A percentile compares a stretch with the other conserved stretches of the same genome.
These are phyloP conservation scores for Chaetomidium leptoderma DNA, from an alignment of 495 filamentous ascomycete species.

Conservation along the genomic window DNA sequence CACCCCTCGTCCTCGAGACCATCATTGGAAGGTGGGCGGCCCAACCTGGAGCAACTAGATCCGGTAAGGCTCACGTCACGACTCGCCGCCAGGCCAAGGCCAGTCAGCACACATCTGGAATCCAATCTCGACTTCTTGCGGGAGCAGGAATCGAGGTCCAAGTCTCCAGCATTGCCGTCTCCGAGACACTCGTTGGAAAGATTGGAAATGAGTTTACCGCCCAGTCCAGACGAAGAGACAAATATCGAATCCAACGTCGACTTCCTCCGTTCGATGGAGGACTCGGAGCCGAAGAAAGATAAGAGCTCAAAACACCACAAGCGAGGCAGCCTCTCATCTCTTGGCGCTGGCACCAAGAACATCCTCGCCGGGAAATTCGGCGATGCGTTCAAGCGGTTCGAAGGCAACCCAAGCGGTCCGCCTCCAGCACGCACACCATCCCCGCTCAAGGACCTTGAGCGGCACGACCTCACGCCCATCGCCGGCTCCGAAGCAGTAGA, in stretches of 20 bases:
- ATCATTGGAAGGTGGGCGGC: slow-evolving; percentile 71
- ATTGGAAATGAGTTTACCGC: slow-evolving; percentile 27
- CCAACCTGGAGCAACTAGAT: slow-evolving; percentile 58
- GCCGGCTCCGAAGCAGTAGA: slow-evolving; percentile 72
- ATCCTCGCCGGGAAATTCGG: slow-evolving; percentile 87
- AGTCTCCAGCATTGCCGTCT: slow-evolving; percentile 36
- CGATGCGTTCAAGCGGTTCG: slow-evolving; percentile 92
- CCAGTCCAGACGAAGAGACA: slow-evolving; percentile 53
- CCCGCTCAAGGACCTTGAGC: slow-evolving; percentile 50
- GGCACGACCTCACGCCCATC: slow-evolving; percentile 62
- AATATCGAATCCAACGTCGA: slow-evolving; percentile 85
- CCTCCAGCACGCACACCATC: slow-evolving; percentile 50
- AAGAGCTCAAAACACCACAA: slow-evolving; percentile 67
- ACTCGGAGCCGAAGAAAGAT: slow-evolving; percentile 64
- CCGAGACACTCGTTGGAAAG: slow-evolving; percentile 35
- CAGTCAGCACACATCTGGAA: slow-evolving; percentile 68
- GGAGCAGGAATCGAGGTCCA: slow-evolving; percentile 50
- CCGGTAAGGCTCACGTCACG: slow-evolving; percentile 35
- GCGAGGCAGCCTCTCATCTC: slow-evolving; percentile 72
- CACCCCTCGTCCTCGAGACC: slow-evolving; percentile 68
- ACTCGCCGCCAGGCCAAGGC: slow-evolving; percentile 23
- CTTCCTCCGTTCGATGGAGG: slow-evolving; percentile 77
- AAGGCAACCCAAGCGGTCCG: slow-evolving; percentile 48
- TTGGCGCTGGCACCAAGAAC: slow-evolving; percentile 73
- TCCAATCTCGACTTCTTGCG: slow-evolving; percentile 73